Conservation (phyloP, 1,284 basidiomycete species). For the Calocybe gambosa region DNA sequence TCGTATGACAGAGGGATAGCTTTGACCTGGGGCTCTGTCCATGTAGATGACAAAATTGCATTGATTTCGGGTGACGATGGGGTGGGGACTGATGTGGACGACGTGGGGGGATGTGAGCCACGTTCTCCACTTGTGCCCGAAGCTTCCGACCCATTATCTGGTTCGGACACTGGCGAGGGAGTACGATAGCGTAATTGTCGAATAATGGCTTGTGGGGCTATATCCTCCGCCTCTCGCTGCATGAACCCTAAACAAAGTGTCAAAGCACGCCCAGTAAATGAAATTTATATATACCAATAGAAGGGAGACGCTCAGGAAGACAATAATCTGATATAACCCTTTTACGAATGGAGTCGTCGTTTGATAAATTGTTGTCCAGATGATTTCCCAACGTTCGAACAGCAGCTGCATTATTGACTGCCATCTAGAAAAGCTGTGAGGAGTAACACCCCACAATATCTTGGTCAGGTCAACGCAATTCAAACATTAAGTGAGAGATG, state of each 20-base stretch:
- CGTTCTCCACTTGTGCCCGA: constrained; percentile 16
- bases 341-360: constrained; percentile 20
- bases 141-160: constrained; percentile 3
- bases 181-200: constrained; percentile 23
- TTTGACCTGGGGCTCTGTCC: constrained; percentile 60
- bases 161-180: constrained; percentile 11
- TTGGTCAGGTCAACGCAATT: neutral
- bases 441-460: neutral
- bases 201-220: constrained; percentile 48
- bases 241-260: constrained; percentile 47
- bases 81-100: constrained; percentile 21
- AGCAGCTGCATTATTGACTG: constrained; percentile 50
- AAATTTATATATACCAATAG: constrained; percentile 39
- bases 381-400: constrained; percentile 34
- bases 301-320: constrained; percentile 62
- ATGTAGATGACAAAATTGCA: constrained; percentile 19
- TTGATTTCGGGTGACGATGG: constrained; percentile 7
- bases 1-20: neutral
- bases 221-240: constrained; percentile 55
- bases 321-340: constrained; percentile 47
- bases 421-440: constrained; percentile 16
- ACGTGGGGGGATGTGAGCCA: constrained; percentile 22
- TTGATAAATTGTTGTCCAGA: constrained; percentile 21
- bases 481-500: neutral
- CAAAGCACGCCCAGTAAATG: constrained; percentile 12